These are phyloP conservation scores for Myxozyma neotropica DNA, from an alignment of 805 yeast genomes.

Conservation along the genomic window DNA sequence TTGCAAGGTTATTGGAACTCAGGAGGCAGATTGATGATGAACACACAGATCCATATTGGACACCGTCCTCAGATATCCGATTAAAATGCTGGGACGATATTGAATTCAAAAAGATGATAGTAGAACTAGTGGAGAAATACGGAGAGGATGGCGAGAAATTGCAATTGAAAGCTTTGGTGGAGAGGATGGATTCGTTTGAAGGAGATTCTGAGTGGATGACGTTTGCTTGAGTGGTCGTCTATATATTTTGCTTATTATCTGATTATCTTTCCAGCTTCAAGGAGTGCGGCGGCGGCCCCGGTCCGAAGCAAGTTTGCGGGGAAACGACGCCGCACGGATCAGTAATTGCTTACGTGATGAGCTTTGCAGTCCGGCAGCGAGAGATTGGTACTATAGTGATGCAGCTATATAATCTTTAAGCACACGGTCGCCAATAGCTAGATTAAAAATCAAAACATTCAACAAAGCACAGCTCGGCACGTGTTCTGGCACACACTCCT, in stretches of 20 bases:
- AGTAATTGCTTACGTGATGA: too few relatives aligned
- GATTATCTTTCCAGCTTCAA: too few relatives aligned
- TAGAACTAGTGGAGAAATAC: neutral
- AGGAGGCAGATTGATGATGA: neutral
- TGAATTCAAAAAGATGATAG: neutral
- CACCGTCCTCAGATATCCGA: neutral
- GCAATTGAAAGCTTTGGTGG: neutral
- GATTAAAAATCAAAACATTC: too few relatives aligned
- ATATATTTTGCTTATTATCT: too few relatives aligned
- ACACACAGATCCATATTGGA: neutral
- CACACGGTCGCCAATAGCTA: too few relatives aligned
- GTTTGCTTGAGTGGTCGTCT: slow-evolving; percentile 8
- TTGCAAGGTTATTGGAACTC: neutral
- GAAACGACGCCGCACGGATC: too few relatives aligned
- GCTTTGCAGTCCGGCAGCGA: too few relatives aligned
- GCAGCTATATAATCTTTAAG: too few relatives aligned
- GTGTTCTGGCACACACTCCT: neutral
- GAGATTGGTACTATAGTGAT: too few relatives aligned
- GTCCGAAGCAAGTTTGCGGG: too few relatives aligned
- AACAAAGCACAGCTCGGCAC: too few relatives aligned
- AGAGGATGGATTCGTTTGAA: slow-evolving; percentile 5
- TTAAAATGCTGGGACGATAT: neutral
- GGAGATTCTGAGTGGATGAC: slow-evolving; percentile 14
- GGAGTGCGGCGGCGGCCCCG: too few relatives aligned
- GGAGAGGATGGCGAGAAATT: neutral